phyloP scores from a whole-genome alignment of 164 flowering plant genomes.

The Tetracentron sinense region DNA sequence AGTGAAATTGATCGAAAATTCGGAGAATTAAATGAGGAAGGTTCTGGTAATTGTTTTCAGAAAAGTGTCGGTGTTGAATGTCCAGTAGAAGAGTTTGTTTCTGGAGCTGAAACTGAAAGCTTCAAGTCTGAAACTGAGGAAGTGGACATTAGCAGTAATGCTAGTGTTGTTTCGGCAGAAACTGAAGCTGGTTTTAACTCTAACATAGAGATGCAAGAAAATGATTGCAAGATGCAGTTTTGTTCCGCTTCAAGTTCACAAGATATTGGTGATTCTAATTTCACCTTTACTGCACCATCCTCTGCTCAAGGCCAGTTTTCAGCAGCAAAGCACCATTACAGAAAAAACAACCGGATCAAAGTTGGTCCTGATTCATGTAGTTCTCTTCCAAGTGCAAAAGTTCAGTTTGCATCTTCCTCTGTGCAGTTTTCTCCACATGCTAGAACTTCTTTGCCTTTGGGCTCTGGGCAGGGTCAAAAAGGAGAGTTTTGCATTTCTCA shows the following conservation, averaged over 20 bases:
- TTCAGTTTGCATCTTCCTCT: neutral
- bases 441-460: neutral
- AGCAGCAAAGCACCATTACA: conserved; percentile 32
- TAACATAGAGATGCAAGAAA: conserved; percentile 33
- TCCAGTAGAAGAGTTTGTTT: conserved; percentile 29
- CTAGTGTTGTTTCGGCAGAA: conserved; percentile 29
- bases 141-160: conserved; percentile 32
- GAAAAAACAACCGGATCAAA: conserved; percentile 52
- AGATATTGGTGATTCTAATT: conserved; percentile 33
- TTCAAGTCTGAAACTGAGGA: conserved; percentile 49
- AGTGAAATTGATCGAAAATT: conserved; percentile 25
- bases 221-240: conserved; percentile 31
- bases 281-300: conserved; percentile 67
- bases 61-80: conserved; percentile 16
- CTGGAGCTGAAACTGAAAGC: conserved; percentile 52
- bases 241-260: conserved; percentile 37
- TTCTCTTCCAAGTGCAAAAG: conserved; percentile 22
- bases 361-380: conserved; percentile 31
- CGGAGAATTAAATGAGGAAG: conserved; percentile 23
- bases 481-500: neutral
- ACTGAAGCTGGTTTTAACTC: conserved; percentile 33
- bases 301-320: conserved; percentile 37
- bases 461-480: too few relatives aligned
- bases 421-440: neutral
- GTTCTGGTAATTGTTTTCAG: conserved; percentile 13